Conservation (phyloP, 2,329 filamentous ascomycete genomes). For the Paraphaeosphaeria minitans region DNA sequence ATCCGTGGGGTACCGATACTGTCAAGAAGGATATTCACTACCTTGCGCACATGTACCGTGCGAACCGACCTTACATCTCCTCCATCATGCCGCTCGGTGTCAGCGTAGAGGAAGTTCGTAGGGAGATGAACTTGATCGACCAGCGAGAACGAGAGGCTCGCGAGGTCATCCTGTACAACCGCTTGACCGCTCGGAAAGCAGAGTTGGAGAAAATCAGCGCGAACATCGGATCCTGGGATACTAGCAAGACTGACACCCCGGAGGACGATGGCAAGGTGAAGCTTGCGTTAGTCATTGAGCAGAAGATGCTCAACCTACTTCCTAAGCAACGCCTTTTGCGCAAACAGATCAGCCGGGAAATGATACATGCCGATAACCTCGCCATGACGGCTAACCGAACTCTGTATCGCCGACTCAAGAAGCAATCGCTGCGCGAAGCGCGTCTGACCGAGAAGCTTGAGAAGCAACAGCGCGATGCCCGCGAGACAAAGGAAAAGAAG, state of each 20-base stretch:
- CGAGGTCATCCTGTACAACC: constrained; percentile 87
- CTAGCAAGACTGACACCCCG: constrained; percentile 67
- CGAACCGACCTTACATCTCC: constrained; percentile 79
- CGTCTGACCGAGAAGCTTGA: constrained; percentile 98
- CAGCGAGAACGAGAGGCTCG: constrained; percentile 65
- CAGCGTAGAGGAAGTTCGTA: constrained; percentile 69
- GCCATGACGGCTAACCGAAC: constrained; percentile 96
- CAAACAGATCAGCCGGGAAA: constrained; percentile 84
- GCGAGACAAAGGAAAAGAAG: constrained; percentile 96
- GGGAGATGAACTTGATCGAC: constrained; percentile 28
- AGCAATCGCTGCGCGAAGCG: constrained; percentile 92
- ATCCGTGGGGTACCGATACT: constrained; percentile 45
- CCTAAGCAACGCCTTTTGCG: constrained; percentile 86
- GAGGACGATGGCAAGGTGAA: constrained; percentile 80
- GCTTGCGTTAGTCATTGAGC: constrained; percentile 89
- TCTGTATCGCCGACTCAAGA: constrained; percentile 92
- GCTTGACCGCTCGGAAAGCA: constrained; percentile 80
- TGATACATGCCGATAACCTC: constrained; percentile 94
- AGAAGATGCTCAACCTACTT: constrained; percentile 87
- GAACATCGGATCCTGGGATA: constrained; percentile 87
- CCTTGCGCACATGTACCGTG: constrained; percentile 75
- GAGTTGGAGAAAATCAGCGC: constrained; percentile 84
- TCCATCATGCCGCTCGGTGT: constrained; percentile 88
- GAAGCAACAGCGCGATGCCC: constrained; percentile 96
- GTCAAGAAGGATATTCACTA: constrained; percentile 71